Percentiles rank a stretch among this genome's conserved stretches.
phyloP scores from a whole-genome alignment of 495 filamentous ascomycete species.

The Aspergillus haitiensis region DNA sequence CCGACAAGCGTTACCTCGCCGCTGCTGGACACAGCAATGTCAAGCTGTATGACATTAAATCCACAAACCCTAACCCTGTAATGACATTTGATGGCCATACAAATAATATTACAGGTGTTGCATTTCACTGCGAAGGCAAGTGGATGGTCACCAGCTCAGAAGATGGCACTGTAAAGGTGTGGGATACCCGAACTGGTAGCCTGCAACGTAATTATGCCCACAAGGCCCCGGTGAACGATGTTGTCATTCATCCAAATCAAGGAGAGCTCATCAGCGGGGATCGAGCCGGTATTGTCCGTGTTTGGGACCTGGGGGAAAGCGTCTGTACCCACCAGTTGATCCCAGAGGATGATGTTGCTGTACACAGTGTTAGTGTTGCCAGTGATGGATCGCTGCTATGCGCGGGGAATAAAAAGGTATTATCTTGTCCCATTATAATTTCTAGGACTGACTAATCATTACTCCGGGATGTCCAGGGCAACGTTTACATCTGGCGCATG shows the following conservation, averaged over 20 bases:
- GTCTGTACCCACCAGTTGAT: conserved; percentile 96
- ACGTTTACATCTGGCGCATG: conserved; percentile 95
- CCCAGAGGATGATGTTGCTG: conserved; percentile 90
- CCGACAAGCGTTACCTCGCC: conserved; percentile 93
- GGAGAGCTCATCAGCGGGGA: conserved; percentile 97
- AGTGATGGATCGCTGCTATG: conserved; percentile 93
- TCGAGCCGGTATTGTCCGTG: conserved; percentile 84
- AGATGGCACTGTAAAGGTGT: conserved; percentile 97
- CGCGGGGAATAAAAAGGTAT: conserved; percentile 88
- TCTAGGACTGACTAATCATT: neutral
- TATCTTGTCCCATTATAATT: neutral
- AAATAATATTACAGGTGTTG: conserved; percentile 91
- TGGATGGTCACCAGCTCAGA: conserved; percentile 99
- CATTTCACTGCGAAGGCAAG: conserved; percentile 97
- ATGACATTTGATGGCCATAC: conserved; percentile 95
- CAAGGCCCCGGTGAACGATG: conserved; percentile 82
- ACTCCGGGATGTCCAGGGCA: conserved; percentile 59
- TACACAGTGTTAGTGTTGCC: conserved; percentile 92
- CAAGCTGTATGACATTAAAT: conserved; percentile 97
- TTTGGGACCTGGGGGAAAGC: conserved; percentile 97
- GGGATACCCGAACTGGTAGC: conserved; percentile 87
- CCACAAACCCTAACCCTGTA: conserved; percentile 87
- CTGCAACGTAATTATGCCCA: conserved; percentile 93
- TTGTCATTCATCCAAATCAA: conserved; percentile 96
- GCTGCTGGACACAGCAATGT: conserved; percentile 93